phyloP scores from a whole-genome alignment of 2,329 filamentous ascomycete genomes.

The Epichloe sylvatica region DNA sequence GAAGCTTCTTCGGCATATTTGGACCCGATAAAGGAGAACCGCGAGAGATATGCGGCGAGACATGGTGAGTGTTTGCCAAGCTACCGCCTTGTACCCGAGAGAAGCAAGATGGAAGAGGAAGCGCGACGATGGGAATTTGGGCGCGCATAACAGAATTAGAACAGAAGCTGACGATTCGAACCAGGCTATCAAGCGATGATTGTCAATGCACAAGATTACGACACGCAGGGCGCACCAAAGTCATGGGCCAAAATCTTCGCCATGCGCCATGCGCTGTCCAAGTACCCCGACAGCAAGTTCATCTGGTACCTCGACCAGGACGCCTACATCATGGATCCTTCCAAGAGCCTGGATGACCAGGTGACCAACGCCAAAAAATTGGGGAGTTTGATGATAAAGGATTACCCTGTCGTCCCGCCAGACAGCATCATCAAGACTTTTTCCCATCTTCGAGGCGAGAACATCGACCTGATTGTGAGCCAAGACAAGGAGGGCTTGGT shows the following conservation, averaged over 20 bases:
- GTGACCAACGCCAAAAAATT: slow-evolving; percentile 55
- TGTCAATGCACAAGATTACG: slow-evolving; percentile 62
- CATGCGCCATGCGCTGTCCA: slow-evolving; percentile 74
- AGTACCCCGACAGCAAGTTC: slow-evolving; percentile 61
- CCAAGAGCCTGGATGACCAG: slow-evolving; percentile 52
- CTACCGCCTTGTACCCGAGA: neutral
- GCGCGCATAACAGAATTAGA: neutral
- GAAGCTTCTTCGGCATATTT: slow-evolving; percentile 53
- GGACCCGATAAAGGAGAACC: slow-evolving; percentile 64
- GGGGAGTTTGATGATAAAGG: slow-evolving; percentile 68
- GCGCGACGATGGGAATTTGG: neutral
- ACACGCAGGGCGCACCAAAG: slow-evolving; percentile 42
- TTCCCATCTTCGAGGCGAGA: slow-evolving; percentile 58
- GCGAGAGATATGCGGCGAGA: slow-evolving; percentile 67
- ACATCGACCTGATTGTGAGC: slow-evolving; percentile 69
- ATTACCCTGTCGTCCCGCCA: slow-evolving; percentile 78
- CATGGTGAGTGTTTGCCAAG: slow-evolving; percentile 50
- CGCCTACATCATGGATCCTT: slow-evolving; percentile 77
- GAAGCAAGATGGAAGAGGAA: neutral
- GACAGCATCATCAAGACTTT: slow-evolving; percentile 97
- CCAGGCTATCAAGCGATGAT: slow-evolving; percentile 66
- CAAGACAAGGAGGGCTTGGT: slow-evolving; percentile 74
- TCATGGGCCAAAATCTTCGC: slow-evolving; percentile 74
- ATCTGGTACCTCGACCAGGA: slow-evolving; percentile 82
- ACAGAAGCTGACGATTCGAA: neutral